These are phyloP conservation scores for Cladophialophora bantiana DNA, from an alignment of 2,329 filamentous ascomycete genomes.

Conservation along the genomic window DNA sequence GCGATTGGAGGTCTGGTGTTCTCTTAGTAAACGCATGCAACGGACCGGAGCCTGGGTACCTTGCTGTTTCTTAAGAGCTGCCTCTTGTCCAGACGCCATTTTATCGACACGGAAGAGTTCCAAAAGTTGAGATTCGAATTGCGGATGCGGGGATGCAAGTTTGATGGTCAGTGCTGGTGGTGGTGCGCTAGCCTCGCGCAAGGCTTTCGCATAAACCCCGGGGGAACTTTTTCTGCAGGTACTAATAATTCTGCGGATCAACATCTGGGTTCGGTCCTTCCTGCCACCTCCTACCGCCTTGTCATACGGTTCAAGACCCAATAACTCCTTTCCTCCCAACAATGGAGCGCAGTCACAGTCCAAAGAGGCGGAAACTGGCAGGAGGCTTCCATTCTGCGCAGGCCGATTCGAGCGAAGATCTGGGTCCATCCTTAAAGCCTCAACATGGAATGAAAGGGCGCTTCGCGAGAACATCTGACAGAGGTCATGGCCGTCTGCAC, in stretches of 20 bases:
- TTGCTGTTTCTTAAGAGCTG: constrained; percentile 53
- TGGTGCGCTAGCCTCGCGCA: neutral
- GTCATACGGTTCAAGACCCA: neutral
- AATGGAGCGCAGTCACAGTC: constrained; percentile 59
- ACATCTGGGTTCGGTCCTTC: neutral
- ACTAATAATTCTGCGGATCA: neutral
- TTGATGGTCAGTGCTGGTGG: neutral
- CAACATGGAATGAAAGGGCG: constrained; percentile 50
- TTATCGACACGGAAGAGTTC: constrained; percentile 13
- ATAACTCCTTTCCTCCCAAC: neutral
- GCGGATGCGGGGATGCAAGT: constrained; percentile 2
- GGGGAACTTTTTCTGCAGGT: constrained; percentile 31
- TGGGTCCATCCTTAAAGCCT: constrained; percentile 51
- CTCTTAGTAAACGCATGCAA: constrained; percentile 13
- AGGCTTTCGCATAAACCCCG: constrained; percentile 32
- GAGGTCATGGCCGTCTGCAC: constrained; percentile 37
- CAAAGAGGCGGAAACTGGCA: constrained; percentile 72
- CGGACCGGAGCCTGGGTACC: constrained; percentile 44
- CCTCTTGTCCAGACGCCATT: constrained; percentile 38
- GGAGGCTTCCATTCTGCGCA: constrained; percentile 65
- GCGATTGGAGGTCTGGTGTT: constrained; percentile 55
- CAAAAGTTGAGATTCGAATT: neutral
- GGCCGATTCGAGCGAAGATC: constrained; percentile 43
- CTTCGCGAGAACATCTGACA: constrained; percentile 44
- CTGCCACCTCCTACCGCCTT: neutral